phyloP scores from a whole-genome alignment of 2,329 filamentous ascomycete species.

The Cercospora beticola region DNA sequence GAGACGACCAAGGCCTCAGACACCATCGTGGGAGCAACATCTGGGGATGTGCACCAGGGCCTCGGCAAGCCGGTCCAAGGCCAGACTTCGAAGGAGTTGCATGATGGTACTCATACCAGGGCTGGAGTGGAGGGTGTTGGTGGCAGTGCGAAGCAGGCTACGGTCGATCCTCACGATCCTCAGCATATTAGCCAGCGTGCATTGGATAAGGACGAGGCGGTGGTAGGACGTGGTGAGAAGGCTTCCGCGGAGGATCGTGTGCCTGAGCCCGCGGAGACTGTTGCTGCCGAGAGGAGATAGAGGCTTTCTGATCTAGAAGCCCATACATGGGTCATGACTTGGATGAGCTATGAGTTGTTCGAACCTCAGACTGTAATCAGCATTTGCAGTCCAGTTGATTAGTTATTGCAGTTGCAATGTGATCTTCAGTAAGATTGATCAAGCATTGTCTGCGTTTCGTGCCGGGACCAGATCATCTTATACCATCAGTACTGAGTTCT shows the following conservation, averaged over 20 bases:
- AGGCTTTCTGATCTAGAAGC: background rate
- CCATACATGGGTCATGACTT: background rate
- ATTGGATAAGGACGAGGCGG: constrained; percentile 39
- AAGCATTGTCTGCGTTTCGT: background rate
- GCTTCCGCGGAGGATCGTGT: constrained; percentile 39
- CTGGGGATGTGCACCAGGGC: constrained; percentile 54
- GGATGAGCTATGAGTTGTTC: background rate
- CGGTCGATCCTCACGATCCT: constrained; percentile 37
- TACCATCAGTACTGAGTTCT: background rate
- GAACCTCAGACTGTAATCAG: background rate
- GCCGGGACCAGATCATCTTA: background rate
- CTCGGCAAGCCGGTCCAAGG: constrained; percentile 53
- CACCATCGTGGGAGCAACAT: constrained; percentile 54
- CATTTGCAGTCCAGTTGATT: background rate
- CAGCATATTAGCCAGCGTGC: constrained; percentile 41
- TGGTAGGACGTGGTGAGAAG: constrained; percentile 37
- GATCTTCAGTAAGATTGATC: background rate
- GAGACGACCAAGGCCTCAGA: constrained; percentile 46
- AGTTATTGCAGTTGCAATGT: background rate
- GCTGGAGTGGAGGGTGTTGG: constrained; percentile 46
- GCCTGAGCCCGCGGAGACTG: constrained; percentile 35
- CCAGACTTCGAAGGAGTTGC: constrained; percentile 51
- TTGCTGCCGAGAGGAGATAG: constrained; percentile 31
- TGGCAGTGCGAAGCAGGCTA: constrained; percentile 25
- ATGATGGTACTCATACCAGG: constrained; percentile 45